phyloP scores from a whole-genome alignment of 805 yeast genomes.

The Lipomyces yamadae region DNA sequence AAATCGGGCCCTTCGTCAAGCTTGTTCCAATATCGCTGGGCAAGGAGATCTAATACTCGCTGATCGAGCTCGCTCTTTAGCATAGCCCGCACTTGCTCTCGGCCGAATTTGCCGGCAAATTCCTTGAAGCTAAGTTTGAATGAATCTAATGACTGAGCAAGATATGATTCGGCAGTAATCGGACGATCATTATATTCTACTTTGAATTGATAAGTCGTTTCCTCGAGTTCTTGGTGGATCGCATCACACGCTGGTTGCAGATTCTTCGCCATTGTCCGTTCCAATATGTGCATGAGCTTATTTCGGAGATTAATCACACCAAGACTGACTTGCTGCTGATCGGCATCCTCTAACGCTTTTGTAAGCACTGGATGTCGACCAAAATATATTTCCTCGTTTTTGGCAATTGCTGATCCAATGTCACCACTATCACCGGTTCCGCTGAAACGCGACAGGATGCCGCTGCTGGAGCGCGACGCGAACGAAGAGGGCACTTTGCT shows the following conservation, averaged over 20 bases:
- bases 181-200: conserved; percentile 96
- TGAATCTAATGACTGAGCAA: conserved; percentile 88
- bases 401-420: conserved; percentile 55
- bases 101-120: conserved; percentile 77
- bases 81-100: conserved; percentile 78
- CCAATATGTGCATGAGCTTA: conserved; percentile 84
- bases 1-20: conserved; percentile 47
- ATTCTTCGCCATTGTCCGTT: conserved; percentile 86
- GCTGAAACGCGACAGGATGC: conserved; percentile 21
- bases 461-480: conserved; percentile 14
- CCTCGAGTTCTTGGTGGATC: conserved; percentile 91
- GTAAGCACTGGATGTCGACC: conserved; percentile 62
- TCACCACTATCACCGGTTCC: conserved; percentile 57
- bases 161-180: conserved; percentile 89
- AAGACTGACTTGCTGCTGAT: conserved; percentile 49
- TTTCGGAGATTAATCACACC: conserved; percentile 77
- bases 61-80: conserved; percentile 88
- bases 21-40: conserved; percentile 90
- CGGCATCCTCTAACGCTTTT: not conserved
- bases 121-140: conserved; percentile 87
- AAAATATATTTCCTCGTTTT: conserved; percentile 63
- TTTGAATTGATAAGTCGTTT: conserved; percentile 86
- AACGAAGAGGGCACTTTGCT: conserved; percentile 65
- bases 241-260: conserved; percentile 84
- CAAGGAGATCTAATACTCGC: conserved; percentile 80